Conservation (phyloP, 2,329 filamentous ascomycete genomes). For the Septoria petroselini region DNA sequence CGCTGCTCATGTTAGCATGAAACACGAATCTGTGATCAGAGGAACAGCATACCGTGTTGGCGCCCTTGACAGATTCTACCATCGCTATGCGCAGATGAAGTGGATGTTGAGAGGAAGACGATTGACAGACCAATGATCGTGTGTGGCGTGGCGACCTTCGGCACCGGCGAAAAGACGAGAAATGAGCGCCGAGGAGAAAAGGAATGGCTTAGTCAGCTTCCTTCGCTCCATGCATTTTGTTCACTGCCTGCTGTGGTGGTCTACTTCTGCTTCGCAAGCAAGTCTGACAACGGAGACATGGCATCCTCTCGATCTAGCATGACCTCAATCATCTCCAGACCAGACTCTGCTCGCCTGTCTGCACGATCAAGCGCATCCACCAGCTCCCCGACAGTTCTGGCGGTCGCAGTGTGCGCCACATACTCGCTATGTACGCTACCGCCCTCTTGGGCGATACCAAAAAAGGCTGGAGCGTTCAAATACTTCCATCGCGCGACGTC, state of each 20-base stretch:
- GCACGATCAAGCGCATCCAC: conserved; percentile 5
- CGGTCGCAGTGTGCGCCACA: conserved; percentile 4
- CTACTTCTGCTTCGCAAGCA: conserved; percentile 15
- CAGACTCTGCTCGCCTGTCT: conserved; percentile 4
- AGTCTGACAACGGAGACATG: conserved; percentile 13
- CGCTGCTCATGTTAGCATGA: not conserved
- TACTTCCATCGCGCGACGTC: conserved; percentile 20
- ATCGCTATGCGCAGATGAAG: too few relatives aligned
- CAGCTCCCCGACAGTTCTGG: conserved; percentile 13
- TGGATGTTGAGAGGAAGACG: too few relatives aligned
- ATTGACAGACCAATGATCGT: too few relatives aligned
- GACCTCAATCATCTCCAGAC: conserved; percentile 16
- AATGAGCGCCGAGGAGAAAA: too few relatives aligned
- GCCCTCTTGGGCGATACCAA: conserved; percentile 11
- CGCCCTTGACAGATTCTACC: too few relatives aligned
- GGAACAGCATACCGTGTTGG: too few relatives aligned
- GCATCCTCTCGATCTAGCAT: conserved; percentile 16
- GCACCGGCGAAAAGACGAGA: too few relatives aligned
- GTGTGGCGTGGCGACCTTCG: too few relatives aligned
- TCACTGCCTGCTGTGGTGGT: not conserved
- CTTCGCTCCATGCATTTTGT: not conserved
- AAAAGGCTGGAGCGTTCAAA: conserved; percentile 16
- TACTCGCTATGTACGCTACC: conserved; percentile 5
- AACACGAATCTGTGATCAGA: too few relatives aligned
- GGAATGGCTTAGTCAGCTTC: too few relatives aligned